Evolutionary conservation across 352 stramenopile species (phyloP).

Genomic region (Phytopythium helicoides): DNA sequence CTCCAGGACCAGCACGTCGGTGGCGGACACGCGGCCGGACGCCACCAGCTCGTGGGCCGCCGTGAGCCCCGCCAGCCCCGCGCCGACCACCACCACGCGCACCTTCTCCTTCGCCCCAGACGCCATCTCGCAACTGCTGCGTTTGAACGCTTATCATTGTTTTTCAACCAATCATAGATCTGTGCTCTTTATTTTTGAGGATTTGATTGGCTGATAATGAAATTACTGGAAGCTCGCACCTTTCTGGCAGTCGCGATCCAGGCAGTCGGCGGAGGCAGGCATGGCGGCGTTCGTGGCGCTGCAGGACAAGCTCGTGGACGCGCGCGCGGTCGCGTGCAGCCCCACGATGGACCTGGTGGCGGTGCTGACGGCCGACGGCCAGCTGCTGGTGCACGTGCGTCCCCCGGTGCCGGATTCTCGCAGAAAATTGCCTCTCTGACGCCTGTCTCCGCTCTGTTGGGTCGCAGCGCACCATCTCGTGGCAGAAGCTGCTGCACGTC

Average conservation of each 20-base stretch:
- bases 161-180: no score
- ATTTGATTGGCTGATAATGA: no score
- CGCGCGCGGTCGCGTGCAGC: constrained; percentile 48
- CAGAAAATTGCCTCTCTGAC: neutral
- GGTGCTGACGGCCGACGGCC: constrained; percentile 59
- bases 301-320: constrained; percentile 67
- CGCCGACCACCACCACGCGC: constrained; percentile 8
- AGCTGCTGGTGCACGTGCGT: constrained; percentile 75
- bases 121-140: neutral
- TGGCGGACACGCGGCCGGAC: constrained; percentile 21
- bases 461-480: constrained; percentile 63
- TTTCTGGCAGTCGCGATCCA: no score
- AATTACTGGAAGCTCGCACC: no score
- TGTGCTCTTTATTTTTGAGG: no score
- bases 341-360: constrained; percentile 81
- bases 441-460: constrained; percentile 1
- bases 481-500: constrained; percentile 71
- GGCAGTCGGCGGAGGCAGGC: no score
- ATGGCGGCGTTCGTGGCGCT: constrained; percentile 51
- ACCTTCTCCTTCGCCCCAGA: neutral
- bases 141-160: neutral
- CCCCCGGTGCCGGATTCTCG: neutral
- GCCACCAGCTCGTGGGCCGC: constrained; percentile 33
- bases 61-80: constrained; percentile 1
- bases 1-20: constrained; percentile 47